These are phyloP conservation scores for Ustilago hordei DNA, from an alignment of 1,284 basidiomycete species.

Conservation along the genomic window DNA sequence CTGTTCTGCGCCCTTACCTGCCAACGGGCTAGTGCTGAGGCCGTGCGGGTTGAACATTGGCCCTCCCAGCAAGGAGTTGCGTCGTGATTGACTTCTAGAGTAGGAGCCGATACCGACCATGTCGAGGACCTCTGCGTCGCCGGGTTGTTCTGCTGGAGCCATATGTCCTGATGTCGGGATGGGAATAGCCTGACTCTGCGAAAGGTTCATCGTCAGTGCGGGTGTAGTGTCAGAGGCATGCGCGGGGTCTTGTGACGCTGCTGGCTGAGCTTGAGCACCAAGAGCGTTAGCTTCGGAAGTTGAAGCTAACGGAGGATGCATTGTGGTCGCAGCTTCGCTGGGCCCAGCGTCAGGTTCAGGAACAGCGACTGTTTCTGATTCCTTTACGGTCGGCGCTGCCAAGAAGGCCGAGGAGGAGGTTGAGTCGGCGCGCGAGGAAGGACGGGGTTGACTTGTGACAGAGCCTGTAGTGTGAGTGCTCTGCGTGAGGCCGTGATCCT, in stretches of 20 bases:
- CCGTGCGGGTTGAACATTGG: conserved; percentile 26
- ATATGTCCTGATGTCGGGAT: neutral
- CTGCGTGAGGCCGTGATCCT: neutral
- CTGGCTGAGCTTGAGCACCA: neutral
- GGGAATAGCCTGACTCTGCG: conserved; percentile 8
- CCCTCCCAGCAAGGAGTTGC: conserved; percentile 51
- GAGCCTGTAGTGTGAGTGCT: conserved; percentile 8
- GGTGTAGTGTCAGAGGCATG: neutral
- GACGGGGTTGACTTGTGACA: conserved; percentile 32
- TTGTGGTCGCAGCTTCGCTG: neutral
- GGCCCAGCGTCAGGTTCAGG: neutral
- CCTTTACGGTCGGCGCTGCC: conserved; percentile 1
- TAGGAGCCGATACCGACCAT: conserved; percentile 61
- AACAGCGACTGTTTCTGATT: neutral
- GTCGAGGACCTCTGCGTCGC: neutral
- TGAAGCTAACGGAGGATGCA: neutral
- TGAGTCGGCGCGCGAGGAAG: conserved; percentile 33
- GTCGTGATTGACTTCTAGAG: conserved; percentile 46
- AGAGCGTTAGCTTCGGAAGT: conserved; percentile 2
- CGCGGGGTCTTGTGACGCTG: neutral
- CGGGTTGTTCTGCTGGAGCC: neutral
- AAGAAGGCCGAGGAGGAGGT: conserved; percentile 25
- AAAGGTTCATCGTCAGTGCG: neutral
- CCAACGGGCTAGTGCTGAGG: neutral
- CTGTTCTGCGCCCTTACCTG: neutral